phyloP scores from a whole-genome alignment of 1,284 basidiomycete species.

The Trametes polyzona region DNA sequence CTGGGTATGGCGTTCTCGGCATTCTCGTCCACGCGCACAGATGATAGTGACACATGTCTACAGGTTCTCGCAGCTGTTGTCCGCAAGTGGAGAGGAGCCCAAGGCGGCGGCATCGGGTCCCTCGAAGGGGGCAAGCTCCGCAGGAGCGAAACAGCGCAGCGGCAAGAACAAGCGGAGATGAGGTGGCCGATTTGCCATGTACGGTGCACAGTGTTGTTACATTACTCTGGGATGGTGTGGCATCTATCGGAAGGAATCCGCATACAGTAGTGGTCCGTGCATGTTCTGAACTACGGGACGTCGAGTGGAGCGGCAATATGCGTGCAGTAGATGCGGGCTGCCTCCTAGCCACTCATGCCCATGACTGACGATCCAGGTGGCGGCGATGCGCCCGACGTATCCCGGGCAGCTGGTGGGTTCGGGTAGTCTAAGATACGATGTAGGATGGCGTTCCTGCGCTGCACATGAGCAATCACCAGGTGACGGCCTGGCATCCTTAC shows the following conservation, averaged over 20 bases:
- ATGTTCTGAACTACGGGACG: too few species aligned
- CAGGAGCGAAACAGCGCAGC: slow-evolving; percentile 28
- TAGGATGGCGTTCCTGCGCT: slow-evolving; percentile 57
- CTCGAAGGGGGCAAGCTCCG: slow-evolving; percentile 22
- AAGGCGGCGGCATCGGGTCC: slow-evolving; percentile 23
- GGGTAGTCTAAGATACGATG: slow-evolving; percentile 60
- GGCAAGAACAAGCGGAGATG: slow-evolving; percentile 36
- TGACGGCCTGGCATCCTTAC: background rate
- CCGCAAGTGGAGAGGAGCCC: slow-evolving; percentile 27
- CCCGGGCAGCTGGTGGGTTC: background rate
- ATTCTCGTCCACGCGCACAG: background rate
- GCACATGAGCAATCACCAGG: background rate
- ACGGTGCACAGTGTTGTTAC: slow-evolving; percentile 17
- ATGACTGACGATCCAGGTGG: slow-evolving; percentile 8
- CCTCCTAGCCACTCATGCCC: background rate
- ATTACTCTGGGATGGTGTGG: slow-evolving; percentile 8
- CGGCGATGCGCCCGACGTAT: background rate
- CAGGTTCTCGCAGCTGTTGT: slow-evolving; percentile 34
- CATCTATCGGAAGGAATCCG: background rate
- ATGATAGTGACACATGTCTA: background rate
- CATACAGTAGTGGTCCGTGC: too few species aligned
- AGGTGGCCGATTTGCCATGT: background rate
- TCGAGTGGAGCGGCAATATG: too few species aligned
- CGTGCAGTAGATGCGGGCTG: background rate
- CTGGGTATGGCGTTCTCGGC: slow-evolving; percentile 29